Conservation (phyloP, 768 basidiomycete species). For the Pholiota microspora region DNA sequence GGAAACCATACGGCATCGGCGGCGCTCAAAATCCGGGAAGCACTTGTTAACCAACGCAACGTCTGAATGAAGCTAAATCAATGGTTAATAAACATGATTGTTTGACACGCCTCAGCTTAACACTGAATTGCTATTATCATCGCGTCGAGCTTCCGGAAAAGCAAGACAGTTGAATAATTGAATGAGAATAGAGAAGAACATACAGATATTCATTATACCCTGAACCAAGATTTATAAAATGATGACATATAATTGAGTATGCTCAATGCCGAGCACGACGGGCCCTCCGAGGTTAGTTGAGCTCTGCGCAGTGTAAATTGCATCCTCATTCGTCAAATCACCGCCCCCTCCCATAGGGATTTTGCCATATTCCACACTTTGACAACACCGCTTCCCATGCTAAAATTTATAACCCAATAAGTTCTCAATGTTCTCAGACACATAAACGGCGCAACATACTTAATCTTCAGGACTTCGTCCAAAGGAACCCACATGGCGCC, state of each 20-base stretch:
- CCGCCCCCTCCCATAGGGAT: conserved; percentile 42
- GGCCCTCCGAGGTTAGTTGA: too few relatives aligned
- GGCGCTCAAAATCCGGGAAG: not conserved
- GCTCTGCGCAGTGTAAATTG: not conserved
- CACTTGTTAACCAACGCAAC: not conserved
- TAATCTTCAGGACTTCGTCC: conserved; percentile 53
- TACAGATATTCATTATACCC: too few relatives aligned
- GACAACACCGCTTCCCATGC: conserved; percentile 71
- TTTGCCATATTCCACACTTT: conserved; percentile 70
- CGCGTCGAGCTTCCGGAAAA: too few relatives aligned
- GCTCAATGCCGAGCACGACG: too few relatives aligned
- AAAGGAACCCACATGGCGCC: conserved; percentile 50
- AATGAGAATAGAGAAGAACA: too few relatives aligned
- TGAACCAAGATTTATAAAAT: too few relatives aligned
- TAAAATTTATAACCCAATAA: conserved; percentile 25
- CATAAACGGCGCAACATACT: conserved; percentile 42
- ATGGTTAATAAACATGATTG: conserved; percentile 3
- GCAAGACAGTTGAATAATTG: too few relatives aligned
- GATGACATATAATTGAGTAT: too few relatives aligned
- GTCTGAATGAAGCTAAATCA: conserved; percentile 1
- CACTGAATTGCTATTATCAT: too few relatives aligned
- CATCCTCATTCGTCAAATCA: not conserved
- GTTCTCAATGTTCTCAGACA: conserved; percentile 9
- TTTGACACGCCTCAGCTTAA: too few relatives aligned
- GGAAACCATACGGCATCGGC: not conserved